Evolutionary conservation across 441 rosid species (phyloP).

Genomic region (Metrosideros polymorpha): DNA sequence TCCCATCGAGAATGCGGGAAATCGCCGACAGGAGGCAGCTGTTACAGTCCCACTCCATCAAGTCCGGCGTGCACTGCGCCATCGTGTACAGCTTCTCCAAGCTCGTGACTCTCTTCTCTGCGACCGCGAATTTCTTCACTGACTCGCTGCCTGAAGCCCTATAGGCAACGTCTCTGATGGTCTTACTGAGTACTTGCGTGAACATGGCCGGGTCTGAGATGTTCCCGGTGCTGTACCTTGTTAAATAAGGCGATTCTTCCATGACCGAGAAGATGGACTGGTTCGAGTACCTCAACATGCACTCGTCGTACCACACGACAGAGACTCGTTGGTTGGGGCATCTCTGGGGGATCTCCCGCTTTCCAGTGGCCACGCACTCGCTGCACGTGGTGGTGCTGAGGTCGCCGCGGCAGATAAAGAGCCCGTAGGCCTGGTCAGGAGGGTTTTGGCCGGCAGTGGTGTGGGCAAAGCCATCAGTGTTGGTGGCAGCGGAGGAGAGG

Average conservation of each 20-base stretch:
- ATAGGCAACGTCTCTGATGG: not conserved
- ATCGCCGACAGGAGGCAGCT: too few species aligned
- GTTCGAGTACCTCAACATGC: not conserved
- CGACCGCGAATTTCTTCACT: too few species aligned
- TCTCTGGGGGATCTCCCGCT: not conserved
- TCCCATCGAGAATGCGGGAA: too few species aligned
- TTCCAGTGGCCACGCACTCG: not conserved
- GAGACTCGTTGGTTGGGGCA: not conserved
- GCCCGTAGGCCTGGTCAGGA: not conserved
- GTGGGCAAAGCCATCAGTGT: not conserved
- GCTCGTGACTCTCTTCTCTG: too few species aligned
- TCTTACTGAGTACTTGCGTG: not conserved
- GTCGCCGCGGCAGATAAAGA: not conserved
- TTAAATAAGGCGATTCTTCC: fast-evolving
- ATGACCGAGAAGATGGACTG: not conserved
- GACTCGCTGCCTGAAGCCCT: not conserved
- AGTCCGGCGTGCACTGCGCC: not conserved
- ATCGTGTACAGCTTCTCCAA: too few species aligned
- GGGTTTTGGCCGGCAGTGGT: not conserved
- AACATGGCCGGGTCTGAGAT: not conserved
- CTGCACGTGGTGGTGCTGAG: not conserved
- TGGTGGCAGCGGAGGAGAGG: not conserved
- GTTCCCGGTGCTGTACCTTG: not conserved
- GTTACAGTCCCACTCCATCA: too few species aligned
- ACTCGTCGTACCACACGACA: not conserved